Evolutionary conservation across 2,329 filamentous ascomycete species (phyloP).

Genomic region (Monilinia fructicola): DNA sequence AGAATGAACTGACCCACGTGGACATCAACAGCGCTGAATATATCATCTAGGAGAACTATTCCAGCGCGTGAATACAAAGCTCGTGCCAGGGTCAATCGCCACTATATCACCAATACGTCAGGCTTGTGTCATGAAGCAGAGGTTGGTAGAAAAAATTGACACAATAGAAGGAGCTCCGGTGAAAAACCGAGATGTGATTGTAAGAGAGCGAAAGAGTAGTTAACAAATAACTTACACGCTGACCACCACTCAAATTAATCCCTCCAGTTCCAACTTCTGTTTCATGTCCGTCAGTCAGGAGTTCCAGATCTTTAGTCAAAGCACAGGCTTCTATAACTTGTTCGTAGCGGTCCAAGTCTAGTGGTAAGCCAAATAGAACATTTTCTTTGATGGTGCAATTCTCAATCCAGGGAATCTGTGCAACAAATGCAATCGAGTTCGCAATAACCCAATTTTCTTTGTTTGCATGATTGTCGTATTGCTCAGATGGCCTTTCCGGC

Average conservation of each 20-base stretch:
- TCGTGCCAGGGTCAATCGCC: slow-evolving; percentile 74
- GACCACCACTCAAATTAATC: slow-evolving; percentile 77
- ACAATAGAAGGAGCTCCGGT: neutral
- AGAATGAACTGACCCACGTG: slow-evolving; percentile 77
- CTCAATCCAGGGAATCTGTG: slow-evolving; percentile 82
- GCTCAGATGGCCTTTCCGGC: slow-evolving; percentile 47
- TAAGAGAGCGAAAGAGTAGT: neutral
- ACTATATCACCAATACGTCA: slow-evolving; percentile 47
- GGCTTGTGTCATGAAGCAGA: neutral
- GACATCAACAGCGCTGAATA: slow-evolving; percentile 77
- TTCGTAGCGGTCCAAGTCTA: slow-evolving; percentile 63
- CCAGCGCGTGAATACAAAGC: slow-evolving; percentile 75
- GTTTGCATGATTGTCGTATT: slow-evolving; percentile 62
- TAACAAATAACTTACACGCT: slow-evolving; percentile 42
- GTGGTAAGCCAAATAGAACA: slow-evolving; percentile 71
- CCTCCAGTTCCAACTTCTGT: slow-evolving; percentile 82
- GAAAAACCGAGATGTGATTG: neutral
- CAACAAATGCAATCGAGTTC: slow-evolving; percentile 67
- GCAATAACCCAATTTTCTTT: slow-evolving; percentile 64
- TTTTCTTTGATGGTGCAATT: slow-evolving; percentile 76
- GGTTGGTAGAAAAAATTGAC: neutral
- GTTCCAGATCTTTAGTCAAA: slow-evolving; percentile 69
- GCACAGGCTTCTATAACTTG: slow-evolving; percentile 70
- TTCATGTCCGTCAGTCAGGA: slow-evolving; percentile 70
- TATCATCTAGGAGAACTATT: slow-evolving; percentile 76